A percentile compares a stretch with the other conserved stretches of the same genome.
Conservation (phyloP, 768 basidiomycete genomes). For the Termitomyces sp. region DNA sequence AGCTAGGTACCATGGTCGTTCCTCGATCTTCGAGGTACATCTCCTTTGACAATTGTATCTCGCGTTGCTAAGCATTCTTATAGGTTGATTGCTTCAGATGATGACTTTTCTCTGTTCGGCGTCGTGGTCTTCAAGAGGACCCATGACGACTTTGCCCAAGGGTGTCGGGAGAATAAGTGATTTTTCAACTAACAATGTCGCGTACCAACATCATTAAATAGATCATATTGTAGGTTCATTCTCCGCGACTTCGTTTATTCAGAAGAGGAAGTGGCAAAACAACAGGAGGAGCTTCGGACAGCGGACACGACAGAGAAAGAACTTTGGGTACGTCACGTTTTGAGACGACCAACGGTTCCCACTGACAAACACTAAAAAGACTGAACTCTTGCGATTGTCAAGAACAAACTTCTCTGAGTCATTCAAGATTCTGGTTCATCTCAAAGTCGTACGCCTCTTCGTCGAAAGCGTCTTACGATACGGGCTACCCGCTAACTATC, state of each 20-base stretch:
- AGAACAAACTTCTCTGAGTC: slow-evolving; percentile 97
- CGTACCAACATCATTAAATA: background rate
- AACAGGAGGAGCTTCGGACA: slow-evolving; percentile 75
- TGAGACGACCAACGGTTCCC: background rate
- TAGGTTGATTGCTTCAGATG: slow-evolving; percentile 77
- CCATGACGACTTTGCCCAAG: slow-evolving; percentile 90
- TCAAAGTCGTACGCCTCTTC: slow-evolving; percentile 89
- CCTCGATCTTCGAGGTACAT: slow-evolving; percentile 86
- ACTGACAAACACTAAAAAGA: slow-evolving; percentile 42
- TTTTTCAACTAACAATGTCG: slow-evolving; percentile 15
- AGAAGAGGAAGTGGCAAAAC: slow-evolving; percentile 74
- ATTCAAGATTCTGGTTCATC: slow-evolving; percentile 89
- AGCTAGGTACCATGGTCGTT: slow-evolving; percentile 84
- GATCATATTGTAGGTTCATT: slow-evolving; percentile 62
- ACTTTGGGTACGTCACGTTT: slow-evolving; percentile 76
- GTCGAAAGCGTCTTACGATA: slow-evolving; percentile 95
- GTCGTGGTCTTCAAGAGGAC: slow-evolving; percentile 89
- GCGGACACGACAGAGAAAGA: slow-evolving; percentile 90
- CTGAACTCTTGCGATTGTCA: slow-evolving; percentile 85
- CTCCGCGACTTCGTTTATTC: slow-evolving; percentile 93
- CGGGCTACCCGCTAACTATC: slow-evolving; percentile 90
- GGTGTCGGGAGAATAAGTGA: slow-evolving; percentile 93
- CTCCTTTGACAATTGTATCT: background rate
- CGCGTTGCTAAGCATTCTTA: slow-evolving; percentile 3
- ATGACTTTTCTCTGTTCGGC: slow-evolving; percentile 82